These are phyloP conservation scores for Tulasnella sp. DNA, from an alignment of 768 basidiomycete species.

Conservation along the genomic window DNA sequence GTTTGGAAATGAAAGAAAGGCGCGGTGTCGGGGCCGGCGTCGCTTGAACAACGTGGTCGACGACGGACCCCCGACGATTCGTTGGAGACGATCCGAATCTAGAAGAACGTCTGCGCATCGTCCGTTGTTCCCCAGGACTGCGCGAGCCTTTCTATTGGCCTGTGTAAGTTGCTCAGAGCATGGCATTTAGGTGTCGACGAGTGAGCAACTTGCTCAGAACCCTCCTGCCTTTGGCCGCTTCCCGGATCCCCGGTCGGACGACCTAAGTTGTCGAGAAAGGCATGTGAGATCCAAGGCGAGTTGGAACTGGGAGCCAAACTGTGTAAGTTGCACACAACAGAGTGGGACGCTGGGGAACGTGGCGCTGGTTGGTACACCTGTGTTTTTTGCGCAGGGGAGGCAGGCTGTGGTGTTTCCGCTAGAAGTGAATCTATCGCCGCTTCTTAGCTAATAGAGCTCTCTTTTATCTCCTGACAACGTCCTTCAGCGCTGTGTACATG, in stretches of 20 bases:
- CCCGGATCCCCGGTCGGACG: neutral
- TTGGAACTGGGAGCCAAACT: conserved; percentile 12
- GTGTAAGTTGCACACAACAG: conserved; percentile 20
- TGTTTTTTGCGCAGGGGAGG: conserved; percentile 20
- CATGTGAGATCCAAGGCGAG: neutral
- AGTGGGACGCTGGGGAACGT: neutral
- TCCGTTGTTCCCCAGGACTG: neutral
- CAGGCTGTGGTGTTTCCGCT: neutral
- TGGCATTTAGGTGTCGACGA: conserved; percentile 7
- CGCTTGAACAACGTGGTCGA: conserved; percentile 9
- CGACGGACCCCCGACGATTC: conserved; percentile 5
- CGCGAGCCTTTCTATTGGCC: neutral
- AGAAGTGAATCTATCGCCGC: conserved; percentile 10
- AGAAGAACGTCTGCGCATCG: neutral
- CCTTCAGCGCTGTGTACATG: neutral
- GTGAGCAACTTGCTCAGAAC: conserved; percentile 14
- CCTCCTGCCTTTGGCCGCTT: conserved; percentile 9
- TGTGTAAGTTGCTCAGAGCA: conserved; percentile 9
- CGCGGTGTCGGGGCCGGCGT: neutral
- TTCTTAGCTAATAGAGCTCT: conserved; percentile 12
- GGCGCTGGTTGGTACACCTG: conserved; percentile 5
- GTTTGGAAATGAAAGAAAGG: neutral
- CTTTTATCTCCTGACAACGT: conserved; percentile 1
- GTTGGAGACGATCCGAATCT: neutral
- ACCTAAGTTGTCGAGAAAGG: neutral